These are phyloP conservation scores for Phytopythium chamaehyphon DNA, from an alignment of 352 stramenopile genomes.

Conservation along the genomic window DNA sequence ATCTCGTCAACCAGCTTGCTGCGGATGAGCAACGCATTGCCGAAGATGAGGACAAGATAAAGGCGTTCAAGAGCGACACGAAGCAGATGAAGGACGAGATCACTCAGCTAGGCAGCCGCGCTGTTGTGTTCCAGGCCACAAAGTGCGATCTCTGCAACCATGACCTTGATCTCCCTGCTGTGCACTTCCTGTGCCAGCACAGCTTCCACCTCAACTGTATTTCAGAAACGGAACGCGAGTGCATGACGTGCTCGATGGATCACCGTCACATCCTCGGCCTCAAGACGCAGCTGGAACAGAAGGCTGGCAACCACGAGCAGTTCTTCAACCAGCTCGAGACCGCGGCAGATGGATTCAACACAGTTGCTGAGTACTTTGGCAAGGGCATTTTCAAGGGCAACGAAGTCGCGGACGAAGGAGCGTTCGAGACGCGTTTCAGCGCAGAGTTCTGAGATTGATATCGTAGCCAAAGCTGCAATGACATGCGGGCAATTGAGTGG, in stretches of 20 bases:
- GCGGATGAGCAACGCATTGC: conserved; percentile 81
- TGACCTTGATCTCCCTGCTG: conserved; percentile 86
- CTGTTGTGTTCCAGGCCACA: conserved; percentile 88
- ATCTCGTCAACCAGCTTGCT: conserved; percentile 81
- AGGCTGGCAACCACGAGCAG: conserved; percentile 89
- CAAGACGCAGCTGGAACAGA: conserved; percentile 85
- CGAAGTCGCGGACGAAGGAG: conserved; percentile 59
- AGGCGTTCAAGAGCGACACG: conserved; percentile 81
- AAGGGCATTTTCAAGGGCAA: conserved; percentile 91
- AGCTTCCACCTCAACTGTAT: conserved; percentile 90
- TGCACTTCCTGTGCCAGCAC: conserved; percentile 91
- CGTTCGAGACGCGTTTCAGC: conserved; percentile 78
- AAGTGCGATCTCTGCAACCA: conserved; percentile 90
- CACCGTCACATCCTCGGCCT: conserved; percentile 82
- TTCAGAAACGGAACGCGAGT: conserved; percentile 86
- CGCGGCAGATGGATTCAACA: conserved; percentile 84
- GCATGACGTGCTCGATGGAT: conserved; percentile 85
- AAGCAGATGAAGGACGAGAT: conserved; percentile 92
- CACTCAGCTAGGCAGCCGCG: conserved; percentile 70
- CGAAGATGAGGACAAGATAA: conserved; percentile 85
- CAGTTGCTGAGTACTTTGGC: conserved; percentile 90
- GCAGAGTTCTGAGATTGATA: conserved; percentile 80
- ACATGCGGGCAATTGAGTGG: no score
- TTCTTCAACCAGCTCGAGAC: conserved; percentile 93
- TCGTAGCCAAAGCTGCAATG: no score